Evolutionary conservation across 345 rosid genomes (phyloP), one percentile per base, ranked within the genome.

Genomic region (Eucalyptus pumila): DNA sequence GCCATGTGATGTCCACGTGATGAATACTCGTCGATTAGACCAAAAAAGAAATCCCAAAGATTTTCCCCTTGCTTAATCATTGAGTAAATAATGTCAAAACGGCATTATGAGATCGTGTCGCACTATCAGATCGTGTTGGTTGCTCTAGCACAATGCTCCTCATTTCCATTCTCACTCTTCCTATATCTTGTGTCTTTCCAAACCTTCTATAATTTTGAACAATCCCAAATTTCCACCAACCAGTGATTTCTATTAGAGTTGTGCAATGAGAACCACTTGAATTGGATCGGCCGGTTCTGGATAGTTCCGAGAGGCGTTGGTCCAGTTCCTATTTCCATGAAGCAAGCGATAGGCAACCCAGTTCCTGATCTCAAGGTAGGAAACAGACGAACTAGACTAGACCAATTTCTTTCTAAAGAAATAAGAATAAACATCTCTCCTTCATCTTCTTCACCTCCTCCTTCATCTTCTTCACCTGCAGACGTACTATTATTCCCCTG

Each of bases 401-500:
- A 52, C 8, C 58, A 51, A 51, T 51, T 51, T 17, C 56, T 17
- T 51, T 51, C 56, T 17, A 51, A 51, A 51, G 23, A 51, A 51
- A 60, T 60, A 11, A 26, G 0, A 26, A 60, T 26, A 60, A 58
- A 60, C n/a, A 60, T 26, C 15, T 60, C 72, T 87, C 19, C 72
- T 50, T 51, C 32, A 60, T 42, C 42, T 42, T n/a, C n/a, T n/a
- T n/a, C n/a, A n/a, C n/a, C n/a, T n/a, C n/a, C 76, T 87, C 34
- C 76, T 51, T 54, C 34, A 62, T 50, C 15, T 24, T 60, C 81
- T 9, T 27, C 24, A 69, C 44, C 87, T 51, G 2, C 54, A 42
- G 96, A 95, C 88, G 50, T 95, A 34, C 89, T 94, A 14, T 89
- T 95, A 81, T 95, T 95, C 87, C 96, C 97, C 2, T 94, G 85